These are phyloP conservation scores for Wickerhamiella nectarea DNA, from an alignment of 805 yeast species.

Conservation along the genomic window DNA sequence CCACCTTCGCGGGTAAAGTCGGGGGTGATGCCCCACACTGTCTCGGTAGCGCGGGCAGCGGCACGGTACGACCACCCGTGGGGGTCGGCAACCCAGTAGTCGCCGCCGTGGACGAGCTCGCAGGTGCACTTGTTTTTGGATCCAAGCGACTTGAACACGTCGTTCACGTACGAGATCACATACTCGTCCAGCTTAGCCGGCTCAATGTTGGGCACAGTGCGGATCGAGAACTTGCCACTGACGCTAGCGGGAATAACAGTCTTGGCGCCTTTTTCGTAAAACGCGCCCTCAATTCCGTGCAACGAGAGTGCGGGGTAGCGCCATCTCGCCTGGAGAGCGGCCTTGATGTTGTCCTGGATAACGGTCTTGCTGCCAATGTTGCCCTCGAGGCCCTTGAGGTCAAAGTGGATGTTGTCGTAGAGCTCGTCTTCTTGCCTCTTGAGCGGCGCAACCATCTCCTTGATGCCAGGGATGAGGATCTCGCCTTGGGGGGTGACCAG, in stretches of 20 bases:
- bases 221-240: slow-evolving; percentile 83
- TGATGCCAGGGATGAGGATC: slow-evolving; percentile 75
- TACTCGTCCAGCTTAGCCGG: slow-evolving; percentile 62
- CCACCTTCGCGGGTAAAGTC: slow-evolving; percentile 99
- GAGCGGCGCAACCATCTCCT: slow-evolving; percentile 90
- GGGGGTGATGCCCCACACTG: slow-evolving; percentile 90
- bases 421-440: slow-evolving; percentile 65
- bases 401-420: slow-evolving; percentile 77
- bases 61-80: slow-evolving; percentile 86
- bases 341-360: slow-evolving; percentile 61
- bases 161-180: slow-evolving; percentile 58
- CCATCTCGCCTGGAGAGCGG: slow-evolving; percentile 96
- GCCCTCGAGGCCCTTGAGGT: slow-evolving; percentile 67
- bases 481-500: slow-evolving; percentile 74
- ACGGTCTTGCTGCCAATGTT: slow-evolving; percentile 85
- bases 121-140: slow-evolving; percentile 65
- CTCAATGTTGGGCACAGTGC: slow-evolving; percentile 94
- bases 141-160: slow-evolving; percentile 47
- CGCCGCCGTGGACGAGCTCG: slow-evolving; percentile 85
- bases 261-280: slow-evolving; percentile 88
- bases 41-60: slow-evolving; percentile 85
- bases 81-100: slow-evolving; percentile 93
- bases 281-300: slow-evolving; percentile 98
- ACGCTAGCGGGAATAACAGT: slow-evolving; percentile 96
- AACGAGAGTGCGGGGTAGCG: slow-evolving; percentile 91